These are phyloP conservation scores for Dryas octopetala DNA, from an alignment of 306 rosid species.

Conservation along the genomic window DNA sequence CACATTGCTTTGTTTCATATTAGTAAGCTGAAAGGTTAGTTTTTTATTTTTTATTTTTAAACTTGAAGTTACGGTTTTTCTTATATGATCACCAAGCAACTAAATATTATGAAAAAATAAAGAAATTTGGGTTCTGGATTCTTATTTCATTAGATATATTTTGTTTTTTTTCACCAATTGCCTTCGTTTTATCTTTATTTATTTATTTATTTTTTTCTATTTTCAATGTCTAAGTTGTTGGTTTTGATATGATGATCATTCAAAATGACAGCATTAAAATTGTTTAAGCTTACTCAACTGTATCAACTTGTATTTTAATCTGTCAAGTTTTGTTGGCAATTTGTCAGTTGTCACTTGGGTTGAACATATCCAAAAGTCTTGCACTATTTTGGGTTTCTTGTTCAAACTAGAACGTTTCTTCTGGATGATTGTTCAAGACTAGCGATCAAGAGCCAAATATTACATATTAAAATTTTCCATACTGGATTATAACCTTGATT, in stretches of 20 bases:
- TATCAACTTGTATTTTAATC: not conserved
- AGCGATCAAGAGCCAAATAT: not conserved
- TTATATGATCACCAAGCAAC: not conserved
- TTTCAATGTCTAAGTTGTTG: not conserved
- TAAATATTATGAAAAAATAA: not conserved
- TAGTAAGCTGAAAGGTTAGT: conserved; percentile 1
- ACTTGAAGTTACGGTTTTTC: not conserved
- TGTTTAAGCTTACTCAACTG: not conserved
- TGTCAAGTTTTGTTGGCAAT: not conserved
- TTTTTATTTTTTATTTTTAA: not conserved
- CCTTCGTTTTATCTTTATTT: not conserved
- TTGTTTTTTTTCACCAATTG: not conserved
- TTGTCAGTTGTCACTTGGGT: not conserved
- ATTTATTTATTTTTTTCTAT: too few species aligned
- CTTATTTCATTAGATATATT: not conserved
- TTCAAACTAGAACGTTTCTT: not conserved
- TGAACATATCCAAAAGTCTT: not conserved
- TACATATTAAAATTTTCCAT: not conserved
- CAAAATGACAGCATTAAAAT: not conserved
- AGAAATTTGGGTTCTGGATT: not conserved
- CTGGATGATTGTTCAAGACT: not conserved
- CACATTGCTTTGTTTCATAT: conserved; percentile 19
- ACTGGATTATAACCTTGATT: not conserved
- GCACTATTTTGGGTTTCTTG: not conserved
- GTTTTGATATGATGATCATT: not conserved